Evolutionary conservation across 495 filamentous ascomycete species (phyloP), one percentile per base, ranked within the genome.

Genomic region (Neurospora sp.): DNA sequence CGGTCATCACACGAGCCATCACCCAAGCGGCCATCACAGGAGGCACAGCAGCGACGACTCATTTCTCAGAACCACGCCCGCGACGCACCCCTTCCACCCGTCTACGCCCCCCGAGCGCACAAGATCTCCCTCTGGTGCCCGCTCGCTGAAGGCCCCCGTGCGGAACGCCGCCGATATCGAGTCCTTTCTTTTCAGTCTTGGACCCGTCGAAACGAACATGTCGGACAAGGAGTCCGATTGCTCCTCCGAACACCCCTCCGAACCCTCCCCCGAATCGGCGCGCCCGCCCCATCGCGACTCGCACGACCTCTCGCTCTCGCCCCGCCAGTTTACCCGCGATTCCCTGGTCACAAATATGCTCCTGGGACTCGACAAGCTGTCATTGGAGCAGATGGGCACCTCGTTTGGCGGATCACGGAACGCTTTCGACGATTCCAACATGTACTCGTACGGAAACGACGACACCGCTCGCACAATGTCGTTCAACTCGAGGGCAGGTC

Each of bases 291-390:
- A 74, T 18, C 88, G 91, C 69, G 93, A 97, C 79, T 95, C 94
- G 37, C 94, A 97, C 83, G 94, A 97, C 81, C 84, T 97, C 69
- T 94, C 93, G 40, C 84, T 97, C 69, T 89, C 91, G 9, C 85
- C 91, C 69, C 85, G 90, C 72, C 90, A 94, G 79, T 89, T 91
- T 74, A 90, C 90, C 38, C 89, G 94, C 69, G 92, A 94, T 75
- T 97, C 94, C 31, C 89, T 98, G 68, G 91, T 98, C 59, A 92
- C 94, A 80, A 94, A 97, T 77, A 93, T 98, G 89, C 88, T 98
- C 14, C 87, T 94, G 40, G 97, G 94, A 20, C 88, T 98, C 73
- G 93, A 96, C 81, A 91, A 93, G 83, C 88, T 93, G 78, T 88
- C 87, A 12, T 83, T 88, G 72, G 85, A 87, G 6, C 87, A 87